Evolutionary conservation across 2,329 filamentous ascomycete genomes (phyloP).

Genomic region (Paramyrothecium sp.): DNA sequence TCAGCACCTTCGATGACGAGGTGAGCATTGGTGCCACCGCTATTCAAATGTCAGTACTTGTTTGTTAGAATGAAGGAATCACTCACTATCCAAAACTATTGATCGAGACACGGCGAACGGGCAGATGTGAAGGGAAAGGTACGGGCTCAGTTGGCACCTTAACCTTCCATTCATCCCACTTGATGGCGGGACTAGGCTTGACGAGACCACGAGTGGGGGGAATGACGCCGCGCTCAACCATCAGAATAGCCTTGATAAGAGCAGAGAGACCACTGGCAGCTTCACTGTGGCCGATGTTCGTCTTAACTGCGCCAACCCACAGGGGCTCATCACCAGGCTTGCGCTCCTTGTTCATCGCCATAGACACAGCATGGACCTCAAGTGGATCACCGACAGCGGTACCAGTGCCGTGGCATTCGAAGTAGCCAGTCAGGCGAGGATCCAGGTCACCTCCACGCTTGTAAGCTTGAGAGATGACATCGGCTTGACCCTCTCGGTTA

Average conservation of each 20-base stretch:
- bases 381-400: slow-evolving; percentile 37
- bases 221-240: slow-evolving; percentile 16
- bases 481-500: slow-evolving; percentile 14
- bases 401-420: slow-evolving; percentile 28
- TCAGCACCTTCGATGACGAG: background rate
- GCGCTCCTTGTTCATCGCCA: slow-evolving; percentile 6
- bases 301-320: slow-evolving; percentile 17
- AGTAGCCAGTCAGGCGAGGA: slow-evolving; percentile 12
- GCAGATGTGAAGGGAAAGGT: slow-evolving; percentile 10
- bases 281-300: slow-evolving; percentile 22
- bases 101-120: slow-evolving; percentile 12
- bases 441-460: slow-evolving; percentile 10
- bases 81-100: slow-evolving; percentile 25
- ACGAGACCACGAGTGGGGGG: slow-evolving; percentile 17
- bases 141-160: slow-evolving; percentile 12
- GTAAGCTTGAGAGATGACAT: slow-evolving; percentile 13
- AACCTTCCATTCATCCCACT: slow-evolving; percentile 20
- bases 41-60: no score
- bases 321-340: slow-evolving; percentile 4
- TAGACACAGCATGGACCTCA: slow-evolving; percentile 39
- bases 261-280: slow-evolving; percentile 17
- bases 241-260: slow-evolving; percentile 19
- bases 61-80: no score
- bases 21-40: background rate
- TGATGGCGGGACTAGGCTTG: slow-evolving; percentile 20